phyloP scores from a whole-genome alignment of 331 rosid genomes.

The Quercus lobata region DNA sequence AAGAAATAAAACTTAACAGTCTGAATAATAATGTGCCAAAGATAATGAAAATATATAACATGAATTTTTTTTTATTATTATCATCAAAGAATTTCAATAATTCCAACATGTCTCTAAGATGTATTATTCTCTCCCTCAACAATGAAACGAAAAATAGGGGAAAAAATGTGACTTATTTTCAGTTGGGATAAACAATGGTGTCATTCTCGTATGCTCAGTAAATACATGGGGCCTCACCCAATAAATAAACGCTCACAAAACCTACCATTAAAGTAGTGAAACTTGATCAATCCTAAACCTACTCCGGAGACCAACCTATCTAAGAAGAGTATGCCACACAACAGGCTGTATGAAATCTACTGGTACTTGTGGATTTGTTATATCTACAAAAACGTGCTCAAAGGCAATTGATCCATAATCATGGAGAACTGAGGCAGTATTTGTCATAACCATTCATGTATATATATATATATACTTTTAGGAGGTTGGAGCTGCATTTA shows the following conservation, averaged over 20 bases:
- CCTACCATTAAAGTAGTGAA: not conserved
- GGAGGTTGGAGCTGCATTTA: conserved; percentile 12
- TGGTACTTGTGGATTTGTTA: not conserved
- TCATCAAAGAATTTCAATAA: not conserved
- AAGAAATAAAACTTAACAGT: not conserved
- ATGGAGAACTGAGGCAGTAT: not conserved
- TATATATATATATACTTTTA: not conserved
- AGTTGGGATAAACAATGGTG: not conserved
- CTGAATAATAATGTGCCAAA: not conserved
- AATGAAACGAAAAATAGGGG: not conserved
- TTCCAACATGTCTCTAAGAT: not conserved
- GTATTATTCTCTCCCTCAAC: not conserved
- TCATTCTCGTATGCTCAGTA: not conserved
- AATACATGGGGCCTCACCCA: not conserved
- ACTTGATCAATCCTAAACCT: not conserved
- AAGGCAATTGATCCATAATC: not conserved
- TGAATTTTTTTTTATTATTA: no score
- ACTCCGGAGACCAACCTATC: not conserved
- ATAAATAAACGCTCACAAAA: not conserved
- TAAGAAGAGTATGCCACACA: not conserved
- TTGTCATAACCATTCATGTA: not conserved
- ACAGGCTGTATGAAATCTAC: not conserved
- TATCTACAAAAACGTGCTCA: conserved; percentile 3
- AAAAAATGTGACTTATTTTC: not conserved
- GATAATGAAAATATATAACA: not conserved